phyloP scores from a whole-genome alignment of 2,329 filamentous ascomycete species.

The Alternaria solani region DNA sequence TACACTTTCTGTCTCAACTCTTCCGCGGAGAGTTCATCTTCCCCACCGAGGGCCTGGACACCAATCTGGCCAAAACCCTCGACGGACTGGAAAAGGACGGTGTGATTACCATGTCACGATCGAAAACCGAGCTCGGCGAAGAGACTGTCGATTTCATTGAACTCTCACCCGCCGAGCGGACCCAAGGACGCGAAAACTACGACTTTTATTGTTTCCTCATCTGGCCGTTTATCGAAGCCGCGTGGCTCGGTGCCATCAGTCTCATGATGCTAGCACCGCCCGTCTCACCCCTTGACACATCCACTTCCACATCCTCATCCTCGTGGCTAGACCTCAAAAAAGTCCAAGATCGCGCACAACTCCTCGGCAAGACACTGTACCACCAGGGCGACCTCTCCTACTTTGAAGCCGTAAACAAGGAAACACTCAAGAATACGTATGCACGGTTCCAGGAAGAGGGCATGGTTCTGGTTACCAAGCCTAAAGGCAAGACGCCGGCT shows the following conservation, averaged over 20 bases:
- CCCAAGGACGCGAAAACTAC: conserved; percentile 87
- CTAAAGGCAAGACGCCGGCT: conserved; percentile 68
- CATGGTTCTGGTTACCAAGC: conserved; percentile 77
- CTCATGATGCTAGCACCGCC: conserved; percentile 87
- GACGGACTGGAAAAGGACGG: conserved; percentile 78
- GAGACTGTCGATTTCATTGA: conserved; percentile 70
- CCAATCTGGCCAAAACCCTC: conserved; percentile 83
- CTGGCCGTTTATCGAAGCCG: conserved; percentile 97
- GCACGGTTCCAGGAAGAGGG: conserved; percentile 88
- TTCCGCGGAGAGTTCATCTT: conserved; percentile 99
- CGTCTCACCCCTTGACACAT: conserved; percentile 47
- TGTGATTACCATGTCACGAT: conserved; percentile 74
- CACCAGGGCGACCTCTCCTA: conserved; percentile 97
- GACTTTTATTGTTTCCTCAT: conserved; percentile 99
- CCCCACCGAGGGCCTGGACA: conserved; percentile 79
- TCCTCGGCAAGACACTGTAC: conserved; percentile 93
- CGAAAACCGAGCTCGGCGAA: conserved; percentile 45
- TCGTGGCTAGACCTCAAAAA: conserved; percentile 81
- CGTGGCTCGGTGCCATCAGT: conserved; percentile 89
- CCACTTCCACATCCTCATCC: conserved; percentile 39
- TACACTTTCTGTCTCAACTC: conserved; percentile 85
- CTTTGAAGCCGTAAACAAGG: conserved; percentile 98
- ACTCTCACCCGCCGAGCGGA: conserved; percentile 77
- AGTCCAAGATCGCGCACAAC: conserved; percentile 81
- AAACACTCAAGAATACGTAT: conserved; percentile 94